Base-by-base conservation (phyloP, 2,329 filamentous ascomycete species). In the Fusarium scirpi region DNA sequence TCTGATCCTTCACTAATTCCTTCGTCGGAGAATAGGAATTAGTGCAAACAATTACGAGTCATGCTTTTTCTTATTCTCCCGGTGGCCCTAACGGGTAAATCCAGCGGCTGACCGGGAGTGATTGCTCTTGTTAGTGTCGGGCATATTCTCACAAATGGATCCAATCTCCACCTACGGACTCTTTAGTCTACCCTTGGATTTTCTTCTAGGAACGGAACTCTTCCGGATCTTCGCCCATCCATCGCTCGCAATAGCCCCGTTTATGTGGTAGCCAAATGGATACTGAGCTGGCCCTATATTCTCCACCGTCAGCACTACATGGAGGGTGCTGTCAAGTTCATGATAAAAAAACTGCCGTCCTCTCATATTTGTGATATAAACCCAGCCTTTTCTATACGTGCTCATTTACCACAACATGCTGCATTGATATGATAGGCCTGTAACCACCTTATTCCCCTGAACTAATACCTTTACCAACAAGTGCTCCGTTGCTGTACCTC, bases 151-250 rank as follows among this genome's bases (percentile, higher is more conserved):
- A n/a, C 7, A 29, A 27, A 43, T 29, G 49, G 48, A 52, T 41
- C 16, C 27, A 9, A 51, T 30, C 55, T 58, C 46, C 45, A 58
- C 45, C 30, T 8, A 34, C 8, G 8, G 32, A 15, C 16, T 18
- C 15, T n/a, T n/a, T n/a, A n/a, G n/a, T 32, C 8, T 32, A 32
- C 30, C 30, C 30, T 16, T 34, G 8, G 30, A 32, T 32, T 32
- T 16, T 32, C 30, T 34, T n/a, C n/a, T n/a, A 18, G 30, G n/a
- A 32, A 32, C 46, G 46, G 55, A 32, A 58, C 46, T 13, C 46
- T 41, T 58, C 55, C 55, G 46, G 55, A 58, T 58, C 46, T 10
- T 52, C 49, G 49, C n/a, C 27, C 47, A 12, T 16, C 46, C 46
- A 32, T 48, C 13, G n/a, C 22, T 12, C 8, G 18, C 15, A 27